Evolutionary conservation across 495 filamentous ascomycete genomes (phyloP).

Genomic region (Lophiotrema nucula): DNA sequence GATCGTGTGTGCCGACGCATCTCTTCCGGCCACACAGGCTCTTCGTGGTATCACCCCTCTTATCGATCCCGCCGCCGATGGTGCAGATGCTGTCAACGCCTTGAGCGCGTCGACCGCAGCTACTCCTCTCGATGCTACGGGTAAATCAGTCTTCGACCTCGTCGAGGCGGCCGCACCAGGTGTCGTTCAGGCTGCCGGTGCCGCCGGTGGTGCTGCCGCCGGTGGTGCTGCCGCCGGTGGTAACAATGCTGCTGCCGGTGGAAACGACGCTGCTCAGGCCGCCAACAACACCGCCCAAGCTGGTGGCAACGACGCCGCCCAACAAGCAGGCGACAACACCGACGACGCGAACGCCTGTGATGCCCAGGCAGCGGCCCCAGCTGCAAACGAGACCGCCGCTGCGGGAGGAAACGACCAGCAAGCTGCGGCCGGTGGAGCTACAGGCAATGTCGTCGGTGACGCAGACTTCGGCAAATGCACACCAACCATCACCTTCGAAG

Average conservation of each 20-base stretch:
- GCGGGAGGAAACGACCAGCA: background rate
- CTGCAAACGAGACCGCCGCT: slow-evolving; percentile 1
- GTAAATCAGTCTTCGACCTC: slow-evolving; percentile 57
- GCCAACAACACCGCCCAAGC: background rate
- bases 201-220: slow-evolving; percentile 22
- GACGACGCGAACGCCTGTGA: background rate
- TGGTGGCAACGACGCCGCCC: background rate
- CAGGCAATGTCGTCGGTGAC: slow-evolving; percentile 23
- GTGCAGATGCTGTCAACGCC: slow-evolving; percentile 54
- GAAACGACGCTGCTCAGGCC: slow-evolving; percentile 10
- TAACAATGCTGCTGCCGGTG: background rate
- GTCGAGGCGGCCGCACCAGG: slow-evolving; percentile 53
- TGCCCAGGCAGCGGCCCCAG: background rate
- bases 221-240: slow-evolving; percentile 17
- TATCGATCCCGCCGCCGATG: slow-evolving; percentile 56
- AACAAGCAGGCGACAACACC: background rate
- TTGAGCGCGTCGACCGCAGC: slow-evolving; percentile 50
- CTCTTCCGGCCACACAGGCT: slow-evolving; percentile 54
- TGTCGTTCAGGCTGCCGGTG: slow-evolving; percentile 47
- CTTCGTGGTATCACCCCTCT: slow-evolving; percentile 61
- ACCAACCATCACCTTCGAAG: slow-evolving; percentile 55
- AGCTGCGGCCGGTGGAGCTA: slow-evolving; percentile 7
- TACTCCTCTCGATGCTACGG: slow-evolving; percentile 52
- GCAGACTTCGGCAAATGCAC: slow-evolving; percentile 55
- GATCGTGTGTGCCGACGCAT: slow-evolving; percentile 56